Conservation (phyloP, 805 yeast species). For the Starmerella apicola region DNA sequence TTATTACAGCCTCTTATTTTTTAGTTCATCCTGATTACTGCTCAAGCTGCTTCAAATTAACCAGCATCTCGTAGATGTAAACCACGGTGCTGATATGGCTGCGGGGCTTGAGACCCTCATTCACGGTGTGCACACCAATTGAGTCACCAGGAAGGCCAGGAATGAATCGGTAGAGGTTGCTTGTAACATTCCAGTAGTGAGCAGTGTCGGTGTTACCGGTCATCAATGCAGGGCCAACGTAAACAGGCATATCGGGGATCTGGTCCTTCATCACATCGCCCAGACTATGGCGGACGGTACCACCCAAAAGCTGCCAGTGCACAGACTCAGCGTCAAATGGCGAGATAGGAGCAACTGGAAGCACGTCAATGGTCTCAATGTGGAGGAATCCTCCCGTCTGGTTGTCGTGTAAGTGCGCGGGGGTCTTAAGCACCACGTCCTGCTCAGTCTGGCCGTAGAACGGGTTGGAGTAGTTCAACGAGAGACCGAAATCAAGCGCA, state of each 20-base stretch:
- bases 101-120: constrained; percentile 44
- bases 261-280: constrained; percentile 33
- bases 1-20: too few species aligned
- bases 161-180: constrained; percentile 44
- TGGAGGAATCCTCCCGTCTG: constrained; percentile 30
- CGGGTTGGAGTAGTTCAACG: constrained; percentile 25
- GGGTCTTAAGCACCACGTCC: constrained; percentile 7
- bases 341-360: constrained; percentile 45
- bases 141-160: constrained; percentile 16
- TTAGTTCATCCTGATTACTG: too few species aligned
- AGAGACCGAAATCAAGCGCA: constrained; percentile 36
- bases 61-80: constrained; percentile 25
- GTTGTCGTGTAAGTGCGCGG: constrained; percentile 20
- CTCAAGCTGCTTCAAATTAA: constrained; percentile 6
- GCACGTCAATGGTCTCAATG: constrained; percentile 12
- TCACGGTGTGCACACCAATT: constrained; percentile 41
- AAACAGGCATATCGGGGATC: constrained; percentile 20
- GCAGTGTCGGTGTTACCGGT: constrained; percentile 65
- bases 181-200: constrained; percentile 50
- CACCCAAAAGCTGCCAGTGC: constrained; percentile 49
- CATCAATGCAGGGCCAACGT: constrained; percentile 47
- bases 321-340: constrained; percentile 28
- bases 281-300: constrained; percentile 48
- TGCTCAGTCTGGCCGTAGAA: constrained; percentile 29
- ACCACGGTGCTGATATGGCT: constrained; percentile 37